Evolutionary conservation across 2,329 filamentous ascomycete genomes (phyloP), one percentile per base, ranked within the genome.

Genomic region (Exophiala phaeomuriformis): DNA sequence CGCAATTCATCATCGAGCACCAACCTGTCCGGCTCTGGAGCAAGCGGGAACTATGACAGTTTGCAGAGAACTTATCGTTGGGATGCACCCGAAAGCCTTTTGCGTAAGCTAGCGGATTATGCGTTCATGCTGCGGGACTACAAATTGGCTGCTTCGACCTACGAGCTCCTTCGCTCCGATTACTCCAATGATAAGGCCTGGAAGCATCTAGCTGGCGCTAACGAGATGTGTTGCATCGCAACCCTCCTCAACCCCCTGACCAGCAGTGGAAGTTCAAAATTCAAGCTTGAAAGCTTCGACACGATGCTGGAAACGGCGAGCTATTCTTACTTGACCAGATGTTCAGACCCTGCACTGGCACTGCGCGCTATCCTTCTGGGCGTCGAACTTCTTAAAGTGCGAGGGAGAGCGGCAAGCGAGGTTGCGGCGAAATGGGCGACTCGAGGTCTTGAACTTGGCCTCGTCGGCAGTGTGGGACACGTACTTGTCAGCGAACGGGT

Each of bases 111-210:
- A 46, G 93, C 88, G 41, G 93, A 98, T 67, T 97, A 91, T 70
- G 85, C 90, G 7, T 95, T 98, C 65, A 96, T 98, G 90, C 78
- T 98, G 36, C 82, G 93, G 32, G 94, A 98, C 69, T 98, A 86
- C 83, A 96, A 94, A 69, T 75, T 98, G 35, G 88, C 93, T 6
- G 82, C 93, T 63, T 90, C 86, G 8, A 95, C 88, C 0, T 98
- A 96, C 67, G 91, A 98, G 53, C 79, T 98, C 3, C 73, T 98
- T 5, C 82, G 89, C 49, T 81, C 84, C 5, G 94, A 98, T 68
- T 98, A 91, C 68, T 84, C 83, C 65, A 93, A 93, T 66, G 90
- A 96, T 67, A 97, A 97, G 69, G 94, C 93, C 1, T 98, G 93
- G 93, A 88, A 83, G 63, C 88, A 97, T 65, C 89, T 96, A 67